Base-by-base conservation (phyloP, 2,329 filamentous ascomycete genomes). In the Xylariaceae sp. region DNA sequence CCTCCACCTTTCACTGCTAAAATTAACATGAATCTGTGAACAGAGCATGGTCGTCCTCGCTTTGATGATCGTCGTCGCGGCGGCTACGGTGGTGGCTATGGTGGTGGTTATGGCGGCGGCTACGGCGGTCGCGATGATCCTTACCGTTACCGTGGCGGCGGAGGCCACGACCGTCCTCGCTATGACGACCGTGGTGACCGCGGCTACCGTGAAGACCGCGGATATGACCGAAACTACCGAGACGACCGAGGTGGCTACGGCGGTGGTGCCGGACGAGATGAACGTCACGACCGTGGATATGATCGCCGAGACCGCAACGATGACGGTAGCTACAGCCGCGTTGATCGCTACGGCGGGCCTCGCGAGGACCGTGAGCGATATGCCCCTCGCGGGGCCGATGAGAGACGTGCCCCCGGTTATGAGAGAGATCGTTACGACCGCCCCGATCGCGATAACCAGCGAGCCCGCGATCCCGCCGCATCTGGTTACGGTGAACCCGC, bases 81-180 rank as follows among this genome's bases (percentile, higher is more conserved):
- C 58, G 75, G 81, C 62, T 78, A 75, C 63, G 72, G 75, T 58
- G 75, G 76, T 60, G 73, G 74, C 74, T 82, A 79, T 61, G 75
- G 85, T 63, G 83, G 85, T 64, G 82, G 63, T 3, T 57, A 59
- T 42, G 55, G 56, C n/a, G 62, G 62, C 13, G 64, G 84, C 60
- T 82, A 82, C 63, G 80, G 83, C 62, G 76, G 74, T 61, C 68
- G 75, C 73, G 82, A 85, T 61, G 82, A 85, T 62, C 77, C 80
- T 53, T 84, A 85, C 74, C 81, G 74, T 74, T 82, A 79, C 61
- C 75, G 86, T 65, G 83, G 86, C 64, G 82, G 61, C 11, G 58
- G 84, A 62, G 76, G 79, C 39, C 71, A 75, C 51, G 72, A 74
- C 51, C 74, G 75, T 37, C 73, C 75, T 58, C 67, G 68, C 42